phyloP scores from a whole-genome alignment of 2,329 filamentous ascomycete species.

The Ophiostoma novo-ulmi region DNA sequence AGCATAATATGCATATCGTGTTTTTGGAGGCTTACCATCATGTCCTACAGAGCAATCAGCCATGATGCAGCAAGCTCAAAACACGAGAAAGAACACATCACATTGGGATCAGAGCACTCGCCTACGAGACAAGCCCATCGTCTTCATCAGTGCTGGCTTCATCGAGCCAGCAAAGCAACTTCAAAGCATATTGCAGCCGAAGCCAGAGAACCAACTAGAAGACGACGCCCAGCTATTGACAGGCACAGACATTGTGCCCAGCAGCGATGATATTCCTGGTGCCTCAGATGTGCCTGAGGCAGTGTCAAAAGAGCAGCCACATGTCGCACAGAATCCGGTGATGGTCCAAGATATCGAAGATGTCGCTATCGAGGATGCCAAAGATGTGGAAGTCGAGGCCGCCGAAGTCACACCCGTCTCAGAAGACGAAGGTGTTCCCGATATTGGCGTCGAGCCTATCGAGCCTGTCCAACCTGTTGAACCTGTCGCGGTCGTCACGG shows the following conservation, averaged over 20 bases:
- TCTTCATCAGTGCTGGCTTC: slow-evolving; percentile 50
- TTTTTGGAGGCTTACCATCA: background rate
- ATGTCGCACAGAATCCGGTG: background rate
- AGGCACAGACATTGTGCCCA: background rate
- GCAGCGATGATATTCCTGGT: background rate
- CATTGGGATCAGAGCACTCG: slow-evolving; percentile 38
- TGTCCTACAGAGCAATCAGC: slow-evolving; percentile 34
- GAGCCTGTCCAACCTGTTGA: background rate
- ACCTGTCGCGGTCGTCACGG: background rate
- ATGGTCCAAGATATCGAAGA: slow-evolving; percentile 4
- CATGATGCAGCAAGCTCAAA: slow-evolving; percentile 47
- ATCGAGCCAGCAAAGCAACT: slow-evolving; percentile 44
- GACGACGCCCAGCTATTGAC: background rate
- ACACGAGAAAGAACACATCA: slow-evolving; percentile 45
- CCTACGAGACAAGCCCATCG: slow-evolving; percentile 46
- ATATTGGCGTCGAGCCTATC: background rate
- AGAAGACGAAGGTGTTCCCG: background rate
- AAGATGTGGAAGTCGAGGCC: background rate
- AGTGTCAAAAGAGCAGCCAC: background rate
- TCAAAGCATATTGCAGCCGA: background rate
- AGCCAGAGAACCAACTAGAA: background rate
- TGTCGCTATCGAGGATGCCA: background rate
- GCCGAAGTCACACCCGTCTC: background rate
- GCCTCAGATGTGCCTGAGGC: background rate
- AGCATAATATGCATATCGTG: background rate